These are phyloP conservation scores for Tolypocladium album DNA, from an alignment of 2,329 filamentous ascomycete species.

Conservation along the genomic window DNA sequence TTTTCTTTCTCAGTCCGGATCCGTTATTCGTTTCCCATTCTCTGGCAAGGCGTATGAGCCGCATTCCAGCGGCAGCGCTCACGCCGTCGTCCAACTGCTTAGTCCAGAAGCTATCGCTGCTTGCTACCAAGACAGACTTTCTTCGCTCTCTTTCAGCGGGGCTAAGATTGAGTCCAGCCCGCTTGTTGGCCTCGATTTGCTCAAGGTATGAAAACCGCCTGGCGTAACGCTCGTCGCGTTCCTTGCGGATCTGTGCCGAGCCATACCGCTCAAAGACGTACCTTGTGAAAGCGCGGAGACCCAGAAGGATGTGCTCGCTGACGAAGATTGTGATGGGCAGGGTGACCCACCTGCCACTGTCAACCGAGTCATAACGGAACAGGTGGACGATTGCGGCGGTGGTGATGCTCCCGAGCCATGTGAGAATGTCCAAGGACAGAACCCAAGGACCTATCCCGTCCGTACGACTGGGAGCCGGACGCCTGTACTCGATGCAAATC, in stretches of 20 bases:
- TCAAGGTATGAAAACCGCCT: conserved; percentile 25
- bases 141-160: conserved; percentile 26
- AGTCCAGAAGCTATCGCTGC: conserved; percentile 27
- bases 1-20: not conserved
- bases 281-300: conserved; percentile 36
- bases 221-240: conserved; percentile 27
- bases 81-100: conserved; percentile 28
- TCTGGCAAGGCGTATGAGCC: conserved; percentile 21
- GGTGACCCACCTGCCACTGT: conserved; percentile 49
- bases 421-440: conserved; percentile 54
- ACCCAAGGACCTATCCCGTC: conserved; percentile 70
- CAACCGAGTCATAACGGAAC: conserved; percentile 48
- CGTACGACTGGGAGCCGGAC: conserved; percentile 56
- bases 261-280: conserved; percentile 25
- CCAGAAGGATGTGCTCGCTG: conserved; percentile 61
- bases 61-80: conserved; percentile 21
- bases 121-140: conserved; percentile 21
- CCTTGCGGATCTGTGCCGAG: conserved; percentile 27
- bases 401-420: conserved; percentile 63
- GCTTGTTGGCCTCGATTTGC: conserved; percentile 27
- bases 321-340: conserved; percentile 62
- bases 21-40: conserved; percentile 5
- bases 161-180: conserved; percentile 18
- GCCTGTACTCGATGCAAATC: conserved; percentile 62
- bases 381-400: conserved; percentile 65